Conservation (phyloP, 306 rosid species). For the Begonia peltatifolia region DNA sequence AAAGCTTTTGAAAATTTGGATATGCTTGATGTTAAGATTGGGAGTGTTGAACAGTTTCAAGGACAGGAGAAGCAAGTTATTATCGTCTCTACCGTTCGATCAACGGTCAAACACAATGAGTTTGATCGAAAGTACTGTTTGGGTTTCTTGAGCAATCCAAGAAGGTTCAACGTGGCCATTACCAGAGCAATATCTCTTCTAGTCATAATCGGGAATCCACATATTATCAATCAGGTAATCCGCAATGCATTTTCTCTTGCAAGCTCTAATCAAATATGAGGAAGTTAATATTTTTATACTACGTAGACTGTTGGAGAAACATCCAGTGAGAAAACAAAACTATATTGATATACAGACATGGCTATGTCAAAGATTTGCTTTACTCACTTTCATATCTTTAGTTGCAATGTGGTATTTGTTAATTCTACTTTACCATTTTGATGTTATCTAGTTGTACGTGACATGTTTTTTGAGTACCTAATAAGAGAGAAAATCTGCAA, state of each 20-base stretch:
- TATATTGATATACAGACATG: too few relatives aligned
- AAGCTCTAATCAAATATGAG: neutral
- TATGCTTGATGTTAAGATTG: conserved; percentile 54
- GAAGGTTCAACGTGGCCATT: conserved; percentile 84
- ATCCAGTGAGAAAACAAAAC: too few relatives aligned
- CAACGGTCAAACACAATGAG: conserved; percentile 86
- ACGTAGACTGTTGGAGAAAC: too few relatives aligned
- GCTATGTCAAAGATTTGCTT: too few relatives aligned
- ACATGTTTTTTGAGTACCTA: too few relatives aligned
- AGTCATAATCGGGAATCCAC: conserved; percentile 81
- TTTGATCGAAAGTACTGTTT: conserved; percentile 65
- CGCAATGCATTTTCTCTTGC: conserved; percentile 16
- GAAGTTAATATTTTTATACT: too few relatives aligned
- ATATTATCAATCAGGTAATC: conserved; percentile 72
- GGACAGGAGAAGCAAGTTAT: conserved; percentile 85
- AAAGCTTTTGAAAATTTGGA: conserved; percentile 45
- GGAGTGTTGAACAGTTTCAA: conserved; percentile 94
- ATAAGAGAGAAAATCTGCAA: too few relatives aligned
- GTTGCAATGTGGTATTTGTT: too few relatives aligned
- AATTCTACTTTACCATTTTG: too few relatives aligned
- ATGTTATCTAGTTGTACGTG: too few relatives aligned
- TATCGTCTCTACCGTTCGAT: conserved; percentile 83
- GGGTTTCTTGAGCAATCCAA: conserved; percentile 83
- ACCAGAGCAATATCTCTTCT: conserved; percentile 84
- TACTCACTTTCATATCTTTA: too few relatives aligned